Evolutionary conservation across 306 rosid genomes (phyloP).

Genomic region (Herpetospermum pedunculosum): DNA sequence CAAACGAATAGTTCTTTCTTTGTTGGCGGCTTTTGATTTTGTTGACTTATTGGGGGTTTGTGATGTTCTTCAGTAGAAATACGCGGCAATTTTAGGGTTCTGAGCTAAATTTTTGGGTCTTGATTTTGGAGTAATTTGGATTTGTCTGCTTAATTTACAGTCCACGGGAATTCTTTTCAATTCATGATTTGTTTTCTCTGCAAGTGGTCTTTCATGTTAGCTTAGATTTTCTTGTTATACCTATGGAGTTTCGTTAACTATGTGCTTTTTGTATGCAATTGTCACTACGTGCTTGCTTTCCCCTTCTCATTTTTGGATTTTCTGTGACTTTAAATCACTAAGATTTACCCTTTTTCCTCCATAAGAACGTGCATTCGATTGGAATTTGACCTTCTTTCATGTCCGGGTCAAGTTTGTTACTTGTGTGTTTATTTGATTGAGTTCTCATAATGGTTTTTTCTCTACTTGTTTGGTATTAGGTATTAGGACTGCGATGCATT

Average conservation of each 20-base stretch:
- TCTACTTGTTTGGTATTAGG: neutral
- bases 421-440: neutral
- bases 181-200: neutral
- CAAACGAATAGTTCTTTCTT: neutral
- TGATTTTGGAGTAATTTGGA: neutral
- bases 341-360: neutral
- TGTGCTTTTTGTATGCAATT: slow-evolving; percentile 1
- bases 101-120: neutral
- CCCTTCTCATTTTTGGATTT: neutral
- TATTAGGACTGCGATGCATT: neutral
- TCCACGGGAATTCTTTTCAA: neutral
- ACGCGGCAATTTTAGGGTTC: slow-evolving; percentile 7
- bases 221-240: neutral
- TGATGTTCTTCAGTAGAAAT: neutral
- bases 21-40: neutral
- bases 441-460: neutral
- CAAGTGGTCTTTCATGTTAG: neutral
- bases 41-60: slow-evolving; percentile 4
- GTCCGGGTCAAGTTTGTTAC: neutral
- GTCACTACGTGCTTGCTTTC: neutral
- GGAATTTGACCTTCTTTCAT: neutral
- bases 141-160: neutral
- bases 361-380: neutral
- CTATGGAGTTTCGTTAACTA: neutral
- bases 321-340: neutral